Evolutionary conservation across 306 rosid genomes (phyloP).

Genomic region (Astragalus membranaceus): DNA sequence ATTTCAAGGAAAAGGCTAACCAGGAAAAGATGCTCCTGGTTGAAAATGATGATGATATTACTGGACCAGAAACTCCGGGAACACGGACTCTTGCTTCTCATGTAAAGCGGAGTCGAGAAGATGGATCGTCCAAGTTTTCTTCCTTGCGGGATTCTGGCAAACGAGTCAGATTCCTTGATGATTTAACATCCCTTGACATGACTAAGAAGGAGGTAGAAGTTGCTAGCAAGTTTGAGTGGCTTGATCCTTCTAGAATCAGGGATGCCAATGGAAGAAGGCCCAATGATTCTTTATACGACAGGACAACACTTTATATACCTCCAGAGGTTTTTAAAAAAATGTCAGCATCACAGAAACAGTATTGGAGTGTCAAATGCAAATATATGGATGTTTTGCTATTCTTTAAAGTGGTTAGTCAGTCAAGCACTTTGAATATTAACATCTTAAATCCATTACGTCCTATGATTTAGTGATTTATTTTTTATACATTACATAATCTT

Average conservation of each 20-base stretch:
- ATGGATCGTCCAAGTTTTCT: slow-evolving; percentile 24
- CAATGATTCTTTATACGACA: slow-evolving; percentile 59
- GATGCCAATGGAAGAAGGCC: slow-evolving; percentile 75
- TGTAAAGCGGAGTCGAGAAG: slow-evolving; percentile 58
- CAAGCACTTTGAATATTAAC: slow-evolving; percentile 6
- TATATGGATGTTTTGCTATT: slow-evolving; percentile 86
- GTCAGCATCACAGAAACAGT: slow-evolving; percentile 93
- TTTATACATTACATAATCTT: neutral
- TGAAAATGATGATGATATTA: slow-evolving; percentile 36
- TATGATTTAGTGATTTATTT: neutral
- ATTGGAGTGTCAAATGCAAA: slow-evolving; percentile 86
- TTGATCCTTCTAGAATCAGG: slow-evolving; percentile 66
- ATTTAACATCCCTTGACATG: slow-evolving; percentile 27
- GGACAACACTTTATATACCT: slow-evolving; percentile 68
- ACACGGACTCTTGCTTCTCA: slow-evolving; percentile 45
- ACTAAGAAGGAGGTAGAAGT: slow-evolving; percentile 40
- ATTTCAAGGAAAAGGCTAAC: slow-evolving; percentile 22
- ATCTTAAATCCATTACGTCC: neutral
- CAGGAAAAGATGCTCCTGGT: slow-evolving; percentile 13
- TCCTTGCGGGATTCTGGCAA: slow-evolving; percentile 48
- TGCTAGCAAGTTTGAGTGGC: slow-evolving; percentile 88
- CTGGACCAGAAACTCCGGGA: slow-evolving; percentile 83
- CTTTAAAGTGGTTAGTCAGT: slow-evolving; percentile 90
- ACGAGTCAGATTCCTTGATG: slow-evolving; percentile 56
- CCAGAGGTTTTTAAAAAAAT: slow-evolving; percentile 66